phyloP scores from a whole-genome alignment of 108 stramenopile genomes.

The Bacterosira constricta region DNA sequence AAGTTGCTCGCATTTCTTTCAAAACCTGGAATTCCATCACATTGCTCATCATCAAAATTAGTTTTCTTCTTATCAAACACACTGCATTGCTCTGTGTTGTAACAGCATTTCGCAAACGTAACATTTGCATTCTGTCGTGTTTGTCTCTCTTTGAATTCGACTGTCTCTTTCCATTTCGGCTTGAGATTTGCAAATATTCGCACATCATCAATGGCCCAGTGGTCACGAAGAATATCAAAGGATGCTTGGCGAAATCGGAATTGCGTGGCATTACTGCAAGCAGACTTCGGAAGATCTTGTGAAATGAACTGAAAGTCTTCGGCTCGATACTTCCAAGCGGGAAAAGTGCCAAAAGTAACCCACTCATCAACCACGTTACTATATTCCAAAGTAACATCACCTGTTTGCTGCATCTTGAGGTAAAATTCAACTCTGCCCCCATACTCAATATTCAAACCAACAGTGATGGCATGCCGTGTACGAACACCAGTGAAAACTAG shows the following conservation, averaged over 20 bases:
- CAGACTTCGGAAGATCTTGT: slow-evolving; percentile 21
- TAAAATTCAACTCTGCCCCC: slow-evolving; percentile 45
- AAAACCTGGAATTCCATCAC: slow-evolving; percentile 16
- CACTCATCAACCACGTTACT: slow-evolving; percentile 7
- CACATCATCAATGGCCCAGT: slow-evolving; percentile 48
- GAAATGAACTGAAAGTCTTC: slow-evolving; percentile 24
- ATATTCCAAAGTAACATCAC: slow-evolving; percentile 41
- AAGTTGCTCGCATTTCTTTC: background rate
- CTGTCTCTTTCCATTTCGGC: slow-evolving; percentile 26
- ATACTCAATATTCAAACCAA: slow-evolving; percentile 15
- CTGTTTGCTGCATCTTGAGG: slow-evolving; percentile 39
- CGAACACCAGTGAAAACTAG: slow-evolving; percentile 40
- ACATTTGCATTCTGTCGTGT: slow-evolving; percentile 2
- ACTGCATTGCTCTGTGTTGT: slow-evolving; percentile 29
- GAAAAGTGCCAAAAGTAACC: slow-evolving; percentile 12
- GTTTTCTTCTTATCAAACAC: slow-evolving; percentile 33
- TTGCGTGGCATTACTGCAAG: slow-evolving; percentile 32
- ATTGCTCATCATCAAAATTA: slow-evolving; percentile 6
- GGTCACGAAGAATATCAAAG: slow-evolving; percentile 32
- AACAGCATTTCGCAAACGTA: slow-evolving; percentile 22
- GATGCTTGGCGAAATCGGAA: slow-evolving; percentile 33
- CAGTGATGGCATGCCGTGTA: slow-evolving; percentile 29
- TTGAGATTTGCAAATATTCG: slow-evolving; percentile 26
- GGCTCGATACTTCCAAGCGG: slow-evolving; percentile 40
- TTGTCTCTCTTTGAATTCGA: slow-evolving; percentile 3